phyloP scores from a whole-genome alignment of 805 yeast species.

The Yarrowia porcina region DNA sequence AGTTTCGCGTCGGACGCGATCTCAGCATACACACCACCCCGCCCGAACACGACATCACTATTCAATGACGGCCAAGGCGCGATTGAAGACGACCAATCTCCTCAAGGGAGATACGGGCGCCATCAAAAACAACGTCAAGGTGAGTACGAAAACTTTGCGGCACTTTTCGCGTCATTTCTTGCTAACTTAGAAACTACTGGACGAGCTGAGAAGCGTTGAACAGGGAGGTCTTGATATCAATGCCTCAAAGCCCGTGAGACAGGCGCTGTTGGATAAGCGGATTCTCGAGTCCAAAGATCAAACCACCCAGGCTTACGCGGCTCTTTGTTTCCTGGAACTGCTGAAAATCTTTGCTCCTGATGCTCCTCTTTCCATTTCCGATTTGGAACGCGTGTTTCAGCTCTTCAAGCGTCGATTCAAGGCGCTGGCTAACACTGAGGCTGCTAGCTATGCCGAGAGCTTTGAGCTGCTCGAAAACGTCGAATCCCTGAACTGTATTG shows the following conservation, averaged over 20 bases:
- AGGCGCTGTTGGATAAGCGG: constrained; percentile 56
- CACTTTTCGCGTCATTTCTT: not conserved
- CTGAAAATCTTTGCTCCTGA: constrained; percentile 81
- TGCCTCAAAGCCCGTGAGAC: constrained; percentile 47
- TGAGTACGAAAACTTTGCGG: not conserved
- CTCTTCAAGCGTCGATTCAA: constrained; percentile 63
- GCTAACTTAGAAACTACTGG: constrained; percentile 46
- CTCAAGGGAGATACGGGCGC: constrained; percentile 22
- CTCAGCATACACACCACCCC: not conserved
- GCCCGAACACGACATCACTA: not conserved
- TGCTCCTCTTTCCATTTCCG: constrained; percentile 72
- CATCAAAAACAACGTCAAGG: constrained; percentile 11
- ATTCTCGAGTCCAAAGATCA: constrained; percentile 56
- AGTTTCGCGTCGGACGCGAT: constrained; percentile 23
- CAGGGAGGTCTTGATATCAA: constrained; percentile 55
- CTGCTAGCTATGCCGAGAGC: constrained; percentile 61
- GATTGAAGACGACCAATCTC: constrained; percentile 17
- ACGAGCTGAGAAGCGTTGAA: constrained; percentile 59
- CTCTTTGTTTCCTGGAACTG: constrained; percentile 74
- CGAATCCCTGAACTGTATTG: constrained; percentile 71
- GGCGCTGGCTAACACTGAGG: constrained; percentile 48
- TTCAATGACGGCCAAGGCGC: constrained; percentile 24
- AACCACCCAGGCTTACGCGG: constrained; percentile 66
- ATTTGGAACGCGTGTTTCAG: constrained; percentile 58
- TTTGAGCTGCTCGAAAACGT: constrained; percentile 62